Conservation (phyloP, 2,329 filamentous ascomycete genomes). For the Diplocarpon mali region DNA sequence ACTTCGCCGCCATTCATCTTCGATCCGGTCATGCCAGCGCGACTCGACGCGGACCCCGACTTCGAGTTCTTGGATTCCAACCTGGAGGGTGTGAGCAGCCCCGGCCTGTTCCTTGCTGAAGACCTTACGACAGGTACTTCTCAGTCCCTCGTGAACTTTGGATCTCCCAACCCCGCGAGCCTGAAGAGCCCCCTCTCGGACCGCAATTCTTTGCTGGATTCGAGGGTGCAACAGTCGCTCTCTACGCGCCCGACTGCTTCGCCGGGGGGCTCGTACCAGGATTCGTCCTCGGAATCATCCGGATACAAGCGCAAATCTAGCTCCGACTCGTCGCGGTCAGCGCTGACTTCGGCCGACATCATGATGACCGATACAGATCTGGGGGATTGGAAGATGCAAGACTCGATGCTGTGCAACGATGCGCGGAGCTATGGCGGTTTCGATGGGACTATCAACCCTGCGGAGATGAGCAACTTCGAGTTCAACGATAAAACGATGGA, state of each 20-base stretch:
- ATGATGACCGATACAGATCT: slow-evolving; percentile 34
- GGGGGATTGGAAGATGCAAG: slow-evolving; percentile 34
- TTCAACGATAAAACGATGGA: slow-evolving; percentile 37
- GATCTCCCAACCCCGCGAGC: slow-evolving; percentile 17
- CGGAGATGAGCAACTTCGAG: slow-evolving; percentile 26
- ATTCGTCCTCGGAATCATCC: slow-evolving; percentile 42
- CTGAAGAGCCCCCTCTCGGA: slow-evolving; percentile 20
- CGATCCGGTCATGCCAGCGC: slow-evolving; percentile 28
- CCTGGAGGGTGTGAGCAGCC: slow-evolving; percentile 23
- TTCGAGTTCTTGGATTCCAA: slow-evolving; percentile 31
- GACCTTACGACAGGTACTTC: slow-evolving; percentile 20
- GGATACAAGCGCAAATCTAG: slow-evolving; percentile 38
- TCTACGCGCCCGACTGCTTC: slow-evolving; percentile 26
- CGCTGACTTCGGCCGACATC: slow-evolving; percentile 31
- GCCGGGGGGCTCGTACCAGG: slow-evolving; percentile 32
- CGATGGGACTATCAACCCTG: slow-evolving; percentile 30
- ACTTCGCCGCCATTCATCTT: slow-evolving; percentile 27
- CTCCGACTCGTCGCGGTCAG: slow-evolving; percentile 36
- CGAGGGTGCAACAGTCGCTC: slow-evolving; percentile 11
- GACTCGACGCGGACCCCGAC: slow-evolving; percentile 25
- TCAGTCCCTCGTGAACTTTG: slow-evolving; percentile 20
- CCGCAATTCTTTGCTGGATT: slow-evolving; percentile 18
- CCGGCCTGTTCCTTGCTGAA: slow-evolving; percentile 25
- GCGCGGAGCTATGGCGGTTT: slow-evolving; percentile 30
- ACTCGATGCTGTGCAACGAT: slow-evolving; percentile 30